Evolutionary conservation across 495 filamentous ascomycete genomes (phyloP).

Genomic region (Xylaria venustula): DNA sequence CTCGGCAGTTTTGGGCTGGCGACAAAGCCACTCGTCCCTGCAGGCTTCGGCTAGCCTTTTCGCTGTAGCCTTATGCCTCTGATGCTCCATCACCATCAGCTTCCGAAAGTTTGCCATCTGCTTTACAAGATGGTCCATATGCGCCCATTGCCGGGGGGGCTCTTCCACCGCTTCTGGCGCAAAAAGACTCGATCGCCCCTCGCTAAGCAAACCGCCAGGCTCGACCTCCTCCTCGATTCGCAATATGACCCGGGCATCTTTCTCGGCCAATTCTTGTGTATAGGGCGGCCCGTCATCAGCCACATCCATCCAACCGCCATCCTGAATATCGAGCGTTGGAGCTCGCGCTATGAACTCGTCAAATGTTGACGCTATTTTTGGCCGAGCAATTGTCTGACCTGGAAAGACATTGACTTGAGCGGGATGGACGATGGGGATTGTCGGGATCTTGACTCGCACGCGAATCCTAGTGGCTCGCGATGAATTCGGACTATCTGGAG

Average conservation of each 20-base stretch:
- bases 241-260: conserved; percentile 54
- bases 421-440: conserved; percentile 54
- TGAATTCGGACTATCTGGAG: conserved; percentile 27
- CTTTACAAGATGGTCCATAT: conserved; percentile 78
- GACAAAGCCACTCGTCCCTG: conserved; percentile 59
- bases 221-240: conserved; percentile 68
- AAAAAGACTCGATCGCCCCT: conserved; percentile 69
- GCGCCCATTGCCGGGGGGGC: conserved; percentile 74
- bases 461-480: conserved; percentile 43
- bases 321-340: conserved; percentile 41
- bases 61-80: conserved; percentile 65
- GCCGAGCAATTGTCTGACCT: conserved; percentile 29
- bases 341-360: conserved; percentile 51
- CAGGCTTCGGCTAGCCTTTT: conserved; percentile 63
- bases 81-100: conserved; percentile 73
- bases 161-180: conserved; percentile 74
- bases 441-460: conserved; percentile 33
- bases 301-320: conserved; percentile 45
- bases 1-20: conserved; percentile 68
- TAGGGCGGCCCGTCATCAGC: conserved; percentile 55
- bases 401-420: conserved; percentile 44
- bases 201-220: conserved; percentile 71
- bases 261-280: conserved; percentile 49
- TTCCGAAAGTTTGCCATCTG: conserved; percentile 79
- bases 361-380: conserved; percentile 49